Evolutionary conservation across 1,139 yeast species (phyloP).

Genomic region (Saccharomycopsis crataegensis): DNA sequence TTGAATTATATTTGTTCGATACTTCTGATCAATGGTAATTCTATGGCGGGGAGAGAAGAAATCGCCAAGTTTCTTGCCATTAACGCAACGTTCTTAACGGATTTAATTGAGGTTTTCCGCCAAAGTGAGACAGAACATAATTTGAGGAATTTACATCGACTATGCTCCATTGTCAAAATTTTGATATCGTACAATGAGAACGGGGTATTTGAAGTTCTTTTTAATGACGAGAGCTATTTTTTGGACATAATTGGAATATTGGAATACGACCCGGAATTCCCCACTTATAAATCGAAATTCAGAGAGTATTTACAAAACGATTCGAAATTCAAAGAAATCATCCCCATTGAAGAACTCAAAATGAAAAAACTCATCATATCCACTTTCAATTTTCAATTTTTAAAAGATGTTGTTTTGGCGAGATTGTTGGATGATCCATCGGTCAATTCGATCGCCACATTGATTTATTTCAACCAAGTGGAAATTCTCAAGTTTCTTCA

Average conservation of each 20-base stretch:
- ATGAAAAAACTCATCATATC: conserved; percentile 54
- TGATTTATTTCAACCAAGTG: conserved; percentile 64
- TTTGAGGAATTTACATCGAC: conserved; percentile 47
- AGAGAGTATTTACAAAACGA: conserved; percentile 54
- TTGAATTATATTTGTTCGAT: conserved; percentile 44
- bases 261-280: conserved; percentile 87
- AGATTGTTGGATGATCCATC: conserved; percentile 77
- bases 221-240: conserved; percentile 40
- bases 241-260: conserved; percentile 63
- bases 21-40: conserved; percentile 50
- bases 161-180: conserved; percentile 69
- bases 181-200: conserved; percentile 66
- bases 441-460: conserved; percentile 52
- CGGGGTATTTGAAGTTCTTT: conserved; percentile 55
- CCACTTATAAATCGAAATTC: conserved; percentile 71
- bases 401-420: conserved; percentile 81
- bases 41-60: conserved; percentile 47
- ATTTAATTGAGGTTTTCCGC: conserved; percentile 46
- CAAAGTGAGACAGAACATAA: conserved; percentile 45
- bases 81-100: conserved; percentile 40
- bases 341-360: conserved; percentile 49
- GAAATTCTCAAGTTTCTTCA: conserved; percentile 63
- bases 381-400: conserved; percentile 69
- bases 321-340: conserved; percentile 60
- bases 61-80: conserved; percentile 45